These are phyloP conservation scores for Hyaloscypha variabilis DNA, from an alignment of 495 filamentous ascomycete genomes.

Conservation along the genomic window DNA sequence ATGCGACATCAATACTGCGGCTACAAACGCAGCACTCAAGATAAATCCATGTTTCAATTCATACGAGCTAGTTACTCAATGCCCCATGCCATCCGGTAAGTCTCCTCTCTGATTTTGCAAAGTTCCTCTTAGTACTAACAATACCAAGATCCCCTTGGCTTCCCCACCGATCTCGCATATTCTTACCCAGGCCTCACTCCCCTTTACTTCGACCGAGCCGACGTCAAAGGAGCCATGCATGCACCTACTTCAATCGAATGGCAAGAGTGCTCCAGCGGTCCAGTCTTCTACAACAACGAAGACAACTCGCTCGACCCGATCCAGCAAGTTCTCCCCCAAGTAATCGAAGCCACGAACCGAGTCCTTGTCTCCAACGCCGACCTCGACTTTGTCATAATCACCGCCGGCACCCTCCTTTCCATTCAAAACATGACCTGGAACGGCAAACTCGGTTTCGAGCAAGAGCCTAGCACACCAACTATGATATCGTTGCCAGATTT, in stretches of 20 bases:
- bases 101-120: neutral
- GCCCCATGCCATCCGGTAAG: neutral
- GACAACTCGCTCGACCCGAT: slow-evolving; percentile 39
- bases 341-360: slow-evolving; percentile 63
- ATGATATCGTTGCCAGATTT: slow-evolving; percentile 41
- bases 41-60: slow-evolving; percentile 66
- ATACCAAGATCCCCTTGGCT: slow-evolving; percentile 35
- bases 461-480: slow-evolving; percentile 38
- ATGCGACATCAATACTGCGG: slow-evolving; percentile 56
- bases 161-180: slow-evolving; percentile 36
- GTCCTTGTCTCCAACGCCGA: slow-evolving; percentile 62
- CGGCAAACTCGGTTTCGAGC: slow-evolving; percentile 62
- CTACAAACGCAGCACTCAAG: slow-evolving; percentile 45
- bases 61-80: slow-evolving; percentile 46
- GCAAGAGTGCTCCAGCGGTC: slow-evolving; percentile 44
- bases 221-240: slow-evolving; percentile 62
- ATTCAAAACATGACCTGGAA: slow-evolving; percentile 76
- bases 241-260: slow-evolving; percentile 47
- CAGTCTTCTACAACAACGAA: slow-evolving; percentile 45
- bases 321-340: slow-evolving; percentile 54
- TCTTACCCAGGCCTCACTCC: slow-evolving; percentile 46
- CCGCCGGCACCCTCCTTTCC: slow-evolving; percentile 61
- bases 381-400: slow-evolving; percentile 63
- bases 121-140: neutral
- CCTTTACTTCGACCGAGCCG: slow-evolving; percentile 59